Base-by-base conservation (phyloP, 2,329 filamentous ascomycete genomes). In the Aspergillus niger region DNA sequence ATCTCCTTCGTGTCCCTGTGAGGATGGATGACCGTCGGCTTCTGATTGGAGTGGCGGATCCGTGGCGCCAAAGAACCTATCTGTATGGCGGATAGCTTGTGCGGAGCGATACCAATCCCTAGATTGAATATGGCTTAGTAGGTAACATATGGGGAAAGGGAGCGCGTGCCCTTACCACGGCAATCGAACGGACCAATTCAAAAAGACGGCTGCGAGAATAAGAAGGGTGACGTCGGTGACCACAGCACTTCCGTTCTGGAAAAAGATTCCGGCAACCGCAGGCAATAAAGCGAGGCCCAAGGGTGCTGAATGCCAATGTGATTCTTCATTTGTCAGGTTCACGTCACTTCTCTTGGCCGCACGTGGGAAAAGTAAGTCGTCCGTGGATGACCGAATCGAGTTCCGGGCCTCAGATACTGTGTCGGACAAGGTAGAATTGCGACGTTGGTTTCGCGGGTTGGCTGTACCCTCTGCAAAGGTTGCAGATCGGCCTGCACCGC, bases 101-200 rank as follows among this genome's bases (percentile, higher is more conserved):
- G 90, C 88, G 2, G 88, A 86, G 66, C 86, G 83, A 75, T 92
- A 92, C 90, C 90, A 92, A 56, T 86, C 82, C 87, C 87, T 89
- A 52, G 8, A 30, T 20, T 0, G 11, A 36, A 36, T 20, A 10
- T 47, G 24, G 54, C 55, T 63, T 51, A 59, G 59, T 64, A 58
- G 38, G 20, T 55, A 44, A 44, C 7, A 52, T 15, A 24, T 10
- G 17, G 15, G 24, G 52, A 49, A 41, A 20, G 17, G 20, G 60
- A 57, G 55, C 60, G 53, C 61, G 55, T 17, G 55, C 47, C 67
- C 84, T 73, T 80, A 93, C 93, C 94, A 98, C 68, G 94, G 94
- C 66, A 95, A 82, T 58, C 91, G 89, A 47, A 97, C 89, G 52
- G 91, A 93, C 91, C 92, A 97, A 73, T 97, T 93, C 63, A 98